Percentiles rank a stretch among this genome's conserved stretches.
These are phyloP conservation scores for Xenosphaeropsis pyriputrescens DNA, from an alignment of 2,329 filamentous ascomycete genomes.

Conservation along the genomic window DNA sequence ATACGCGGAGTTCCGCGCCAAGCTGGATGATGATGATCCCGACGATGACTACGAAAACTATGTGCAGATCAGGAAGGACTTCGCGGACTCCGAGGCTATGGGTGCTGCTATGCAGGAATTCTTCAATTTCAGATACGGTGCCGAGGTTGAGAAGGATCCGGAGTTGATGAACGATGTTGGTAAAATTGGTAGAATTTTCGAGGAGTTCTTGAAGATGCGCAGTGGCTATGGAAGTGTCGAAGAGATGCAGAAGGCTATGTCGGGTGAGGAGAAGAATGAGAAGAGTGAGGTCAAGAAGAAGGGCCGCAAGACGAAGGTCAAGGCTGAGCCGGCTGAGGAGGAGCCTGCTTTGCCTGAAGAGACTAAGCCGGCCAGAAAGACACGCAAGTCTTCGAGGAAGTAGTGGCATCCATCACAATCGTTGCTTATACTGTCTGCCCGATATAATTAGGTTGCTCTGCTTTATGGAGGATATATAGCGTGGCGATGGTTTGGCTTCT, in stretches of 20 bases:
- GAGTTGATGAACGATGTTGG: conserved; percentile 6
- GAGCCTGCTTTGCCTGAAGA: conserved; percentile 1
- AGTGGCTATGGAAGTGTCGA: conserved; percentile 11
- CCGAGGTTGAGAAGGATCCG: conserved; percentile 17
- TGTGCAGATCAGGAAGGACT: conserved; percentile 18
- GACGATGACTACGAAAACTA: conserved; percentile 12
- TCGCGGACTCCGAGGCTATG: not conserved
- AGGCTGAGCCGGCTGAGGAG: conserved; percentile 9
- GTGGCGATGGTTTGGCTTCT: too few species aligned
- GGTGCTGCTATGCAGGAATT: too few species aligned
- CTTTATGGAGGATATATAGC: too few species aligned
- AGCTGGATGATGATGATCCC: conserved; percentile 12
- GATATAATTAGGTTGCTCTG: too few species aligned
- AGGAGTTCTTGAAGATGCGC: conserved; percentile 6
- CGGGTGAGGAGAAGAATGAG: conserved; percentile 13
- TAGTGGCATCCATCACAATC: too few species aligned
- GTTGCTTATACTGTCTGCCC: too few species aligned
- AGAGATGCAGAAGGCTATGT: conserved; percentile 10
- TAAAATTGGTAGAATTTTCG: too few species aligned
- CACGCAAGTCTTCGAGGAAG: conserved; percentile 6
- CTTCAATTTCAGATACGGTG: conserved; percentile 1
- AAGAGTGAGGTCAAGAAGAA: conserved; percentile 17
- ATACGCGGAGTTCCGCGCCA: conserved; percentile 9
- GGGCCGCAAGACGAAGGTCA: conserved; percentile 12
- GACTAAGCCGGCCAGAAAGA: conserved; percentile 5